Conservation (phyloP, 1,284 basidiomycete genomes). For the Hypsizygus ulmarius region DNA sequence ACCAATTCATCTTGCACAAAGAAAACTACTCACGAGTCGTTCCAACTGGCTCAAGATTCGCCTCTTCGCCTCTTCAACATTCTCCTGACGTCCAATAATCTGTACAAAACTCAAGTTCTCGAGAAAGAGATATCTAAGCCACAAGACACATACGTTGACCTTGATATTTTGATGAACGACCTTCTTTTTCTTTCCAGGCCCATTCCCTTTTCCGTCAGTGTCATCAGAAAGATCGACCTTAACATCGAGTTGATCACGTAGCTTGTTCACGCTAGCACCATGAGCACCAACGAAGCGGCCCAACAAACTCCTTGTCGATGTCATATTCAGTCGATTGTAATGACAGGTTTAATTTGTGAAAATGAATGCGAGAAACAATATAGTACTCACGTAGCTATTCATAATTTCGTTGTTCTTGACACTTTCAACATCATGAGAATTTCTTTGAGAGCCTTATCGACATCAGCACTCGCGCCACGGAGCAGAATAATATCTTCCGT, state of each 20-base stretch:
- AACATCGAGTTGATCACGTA: slow-evolving; percentile 91
- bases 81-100: slow-evolving; percentile 93
- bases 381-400: slow-evolving; percentile 74
- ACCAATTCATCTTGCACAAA: neutral
- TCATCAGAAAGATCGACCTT: slow-evolving; percentile 90
- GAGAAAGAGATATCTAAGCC: neutral
- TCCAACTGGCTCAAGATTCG: slow-evolving; percentile 86
- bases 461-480: slow-evolving; percentile 83
- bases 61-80: slow-evolving; percentile 93
- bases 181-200: slow-evolving; percentile 70
- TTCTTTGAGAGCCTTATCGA: slow-evolving; percentile 83
- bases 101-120: slow-evolving; percentile 30
- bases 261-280: slow-evolving; percentile 85
- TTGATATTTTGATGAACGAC: slow-evolving; percentile 60
- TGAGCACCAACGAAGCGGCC: slow-evolving; percentile 90
- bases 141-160: slow-evolving; percentile 63
- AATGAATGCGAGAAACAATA: slow-evolving; percentile 1
- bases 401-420: slow-evolving; percentile 95
- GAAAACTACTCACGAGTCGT: slow-evolving; percentile 59
- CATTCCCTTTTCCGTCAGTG: slow-evolving; percentile 64
- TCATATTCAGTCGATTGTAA: slow-evolving; percentile 81
- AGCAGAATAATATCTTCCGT: slow-evolving; percentile 79
- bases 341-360: neutral
- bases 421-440: slow-evolving; percentile 83
- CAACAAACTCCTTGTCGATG: slow-evolving; percentile 87